Evolutionary conservation across 2,329 filamentous ascomycete genomes (phyloP).

Genomic region (Epicoccum sorghinum): DNA sequence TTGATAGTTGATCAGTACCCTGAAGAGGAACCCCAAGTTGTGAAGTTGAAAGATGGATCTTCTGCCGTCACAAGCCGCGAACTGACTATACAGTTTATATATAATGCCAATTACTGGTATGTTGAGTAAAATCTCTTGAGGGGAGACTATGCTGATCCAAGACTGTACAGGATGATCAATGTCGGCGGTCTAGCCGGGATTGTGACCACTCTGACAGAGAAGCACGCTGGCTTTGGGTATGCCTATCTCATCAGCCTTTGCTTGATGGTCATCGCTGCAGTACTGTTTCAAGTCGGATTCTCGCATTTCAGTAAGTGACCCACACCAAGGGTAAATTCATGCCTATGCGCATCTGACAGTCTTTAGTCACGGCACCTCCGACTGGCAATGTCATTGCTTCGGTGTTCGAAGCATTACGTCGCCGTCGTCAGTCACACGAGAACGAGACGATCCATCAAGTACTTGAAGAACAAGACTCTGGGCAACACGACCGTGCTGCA

Average conservation of each 20-base stretch:
- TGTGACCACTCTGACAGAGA: constrained; percentile 68
- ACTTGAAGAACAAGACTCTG: too few species aligned
- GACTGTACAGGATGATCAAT: constrained; percentile 51
- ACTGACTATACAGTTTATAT: constrained; percentile 34
- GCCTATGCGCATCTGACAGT: background rate
- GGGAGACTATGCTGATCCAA: background rate
- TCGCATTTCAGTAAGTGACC: background rate
- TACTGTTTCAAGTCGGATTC: constrained; percentile 12
- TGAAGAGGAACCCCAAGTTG: constrained; percentile 14
- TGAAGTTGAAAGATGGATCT: constrained; percentile 26
- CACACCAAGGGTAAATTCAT: too few species aligned
- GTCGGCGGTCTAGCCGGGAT: constrained; percentile 66
- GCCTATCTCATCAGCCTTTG: constrained; percentile 66
- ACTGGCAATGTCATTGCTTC: background rate
- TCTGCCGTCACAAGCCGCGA: constrained; percentile 24
- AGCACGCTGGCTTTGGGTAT: constrained; percentile 69
- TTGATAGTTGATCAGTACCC: constrained; percentile 29
- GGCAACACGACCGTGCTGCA: too few species aligned
- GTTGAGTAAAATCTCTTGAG: background rate
- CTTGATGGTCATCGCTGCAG: constrained; percentile 59
- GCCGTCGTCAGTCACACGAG: background rate
- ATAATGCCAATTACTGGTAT: constrained; percentile 40
- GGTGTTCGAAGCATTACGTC: constrained; percentile 1
- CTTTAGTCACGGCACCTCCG: constrained; percentile 2
- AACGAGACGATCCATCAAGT: background rate